phyloP scores from a whole-genome alignment of 345 rosid genomes.

The Barbarea vulgaris region DNA sequence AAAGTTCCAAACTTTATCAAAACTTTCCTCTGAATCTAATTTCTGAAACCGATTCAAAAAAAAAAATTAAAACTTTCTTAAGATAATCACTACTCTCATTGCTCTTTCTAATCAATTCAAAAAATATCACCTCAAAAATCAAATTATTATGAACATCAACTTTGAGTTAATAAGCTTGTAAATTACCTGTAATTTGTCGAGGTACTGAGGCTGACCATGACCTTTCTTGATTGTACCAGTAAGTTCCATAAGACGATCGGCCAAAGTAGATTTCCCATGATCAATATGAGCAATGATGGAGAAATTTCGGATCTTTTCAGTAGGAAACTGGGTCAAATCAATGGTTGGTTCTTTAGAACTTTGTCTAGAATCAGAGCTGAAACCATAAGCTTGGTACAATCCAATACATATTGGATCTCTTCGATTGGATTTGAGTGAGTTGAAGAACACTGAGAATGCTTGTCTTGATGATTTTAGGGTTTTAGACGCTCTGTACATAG shows the following conservation, averaged over 20 bases:
- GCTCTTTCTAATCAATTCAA: neutral
- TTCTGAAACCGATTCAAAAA: neutral
- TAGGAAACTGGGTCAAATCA: slow-evolving; percentile 72
- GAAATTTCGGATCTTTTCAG: slow-evolving; percentile 87
- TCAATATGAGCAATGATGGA: slow-evolving; percentile 96
- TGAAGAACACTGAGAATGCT: slow-evolving; percentile 22
- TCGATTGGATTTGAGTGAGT: slow-evolving; percentile 14
- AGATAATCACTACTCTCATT: neutral
- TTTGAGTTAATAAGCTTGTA: neutral
- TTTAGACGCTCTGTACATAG: slow-evolving; percentile 55
- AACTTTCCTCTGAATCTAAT: neutral
- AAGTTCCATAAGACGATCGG: slow-evolving; percentile 97
- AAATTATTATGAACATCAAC: neutral
- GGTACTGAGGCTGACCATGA: slow-evolving; percentile 97
- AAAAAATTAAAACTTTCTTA: neutral
- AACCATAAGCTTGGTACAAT: slow-evolving; percentile 43
- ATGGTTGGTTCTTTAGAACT: slow-evolving; percentile 43
- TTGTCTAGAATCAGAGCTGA: slow-evolving; percentile 65
- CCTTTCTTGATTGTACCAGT: slow-evolving; percentile 92
- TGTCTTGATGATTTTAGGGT: slow-evolving; percentile 48
- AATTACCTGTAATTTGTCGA: slow-evolving; percentile 84
- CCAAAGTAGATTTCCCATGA: slow-evolving; percentile 94
- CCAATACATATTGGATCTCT: slow-evolving; percentile 28
- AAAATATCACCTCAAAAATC: no score
- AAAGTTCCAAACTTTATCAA: neutral